phyloP scores from a whole-genome alignment of 1,139 yeast species.

The Suhomyces yuchorum region DNA sequence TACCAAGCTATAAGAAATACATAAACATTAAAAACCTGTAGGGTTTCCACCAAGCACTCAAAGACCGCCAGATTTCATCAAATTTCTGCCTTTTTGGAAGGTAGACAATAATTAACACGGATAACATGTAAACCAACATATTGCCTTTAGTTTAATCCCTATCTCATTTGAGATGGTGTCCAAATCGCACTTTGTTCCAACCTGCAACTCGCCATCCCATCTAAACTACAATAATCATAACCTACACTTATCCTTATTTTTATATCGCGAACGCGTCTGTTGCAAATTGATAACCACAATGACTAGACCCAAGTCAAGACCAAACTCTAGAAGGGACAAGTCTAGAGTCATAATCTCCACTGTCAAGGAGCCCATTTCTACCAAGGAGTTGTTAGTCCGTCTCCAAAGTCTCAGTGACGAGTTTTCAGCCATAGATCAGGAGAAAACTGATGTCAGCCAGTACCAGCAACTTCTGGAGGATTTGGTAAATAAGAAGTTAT shows the following conservation, averaged over 20 bases:
- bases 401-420: constrained; percentile 58
- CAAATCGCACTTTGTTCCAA: no score
- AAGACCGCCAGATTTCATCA: no score
- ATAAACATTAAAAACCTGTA: neutral
- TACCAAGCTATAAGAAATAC: neutral
- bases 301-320: constrained; percentile 6
- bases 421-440: constrained; percentile 63
- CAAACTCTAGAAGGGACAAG: constrained; percentile 37
- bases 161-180: no score
- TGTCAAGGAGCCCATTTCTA: constrained; percentile 54
- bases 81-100: no score
- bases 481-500: constrained; percentile 57
- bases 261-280: constrained; percentile 9
- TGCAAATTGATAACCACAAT: constrained; percentile 7
- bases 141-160: no score
- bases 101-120: no score
- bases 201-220: neutral
- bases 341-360: constrained; percentile 51
- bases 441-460: constrained; percentile 48
- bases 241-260: neutral
- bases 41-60: no score
- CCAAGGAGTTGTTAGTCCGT: constrained; percentile 55
- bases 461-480: constrained; percentile 52
- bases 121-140: no score
- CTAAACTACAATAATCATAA: neutral